A percentile compares a stretch with the other conserved stretches of the same genome.
These are phyloP conservation scores for Fusarium sp. DNA, from an alignment of 2,329 filamentous ascomycete species.

Conservation along the genomic window DNA sequence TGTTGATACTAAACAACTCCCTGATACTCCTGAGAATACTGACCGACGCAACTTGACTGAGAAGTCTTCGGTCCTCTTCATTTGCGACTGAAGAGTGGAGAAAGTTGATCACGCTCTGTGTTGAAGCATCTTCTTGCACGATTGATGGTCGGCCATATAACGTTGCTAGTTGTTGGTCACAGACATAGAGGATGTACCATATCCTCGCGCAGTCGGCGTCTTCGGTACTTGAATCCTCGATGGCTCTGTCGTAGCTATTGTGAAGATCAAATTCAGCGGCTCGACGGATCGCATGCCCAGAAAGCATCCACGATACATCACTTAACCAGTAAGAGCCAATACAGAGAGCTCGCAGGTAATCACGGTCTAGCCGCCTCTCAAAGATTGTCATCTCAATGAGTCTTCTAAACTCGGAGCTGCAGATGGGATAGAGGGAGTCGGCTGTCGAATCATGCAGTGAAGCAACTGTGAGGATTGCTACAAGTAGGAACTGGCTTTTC, in stretches of 20 bases:
- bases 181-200: slow-evolving; percentile 71
- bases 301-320: slow-evolving; percentile 70
- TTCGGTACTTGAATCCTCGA: slow-evolving; percentile 45
- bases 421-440: slow-evolving; percentile 61
- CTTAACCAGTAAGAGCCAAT: slow-evolving; percentile 72
- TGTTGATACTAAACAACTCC: slow-evolving; percentile 66
- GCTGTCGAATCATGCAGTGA: slow-evolving; percentile 67
- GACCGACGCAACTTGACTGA: slow-evolving; percentile 68
- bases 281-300: slow-evolving; percentile 61
- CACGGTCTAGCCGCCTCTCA: slow-evolving; percentile 50
- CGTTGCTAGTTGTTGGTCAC: slow-evolving; percentile 71
- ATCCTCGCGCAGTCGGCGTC: slow-evolving; percentile 64
- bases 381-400: slow-evolving; percentile 60
- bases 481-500: slow-evolving; percentile 66
- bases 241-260: slow-evolving; percentile 52
- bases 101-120: slow-evolving; percentile 66
- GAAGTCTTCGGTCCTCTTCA: slow-evolving; percentile 64
- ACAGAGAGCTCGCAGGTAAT: slow-evolving; percentile 69
- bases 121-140: slow-evolving; percentile 66
- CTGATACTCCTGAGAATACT: slow-evolving; percentile 66
- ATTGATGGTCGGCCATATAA: slow-evolving; percentile 68
- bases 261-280: slow-evolving; percentile 59
- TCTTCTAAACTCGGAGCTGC: slow-evolving; percentile 65
- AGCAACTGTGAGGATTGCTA: slow-evolving; percentile 66
- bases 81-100: slow-evolving; percentile 60